Percentiles rank a stretch among this genome's conserved stretches.
Evolutionary conservation across 495 filamentous ascomycete genomes (phyloP).

Genomic region (Penicillium desertorum): DNA sequence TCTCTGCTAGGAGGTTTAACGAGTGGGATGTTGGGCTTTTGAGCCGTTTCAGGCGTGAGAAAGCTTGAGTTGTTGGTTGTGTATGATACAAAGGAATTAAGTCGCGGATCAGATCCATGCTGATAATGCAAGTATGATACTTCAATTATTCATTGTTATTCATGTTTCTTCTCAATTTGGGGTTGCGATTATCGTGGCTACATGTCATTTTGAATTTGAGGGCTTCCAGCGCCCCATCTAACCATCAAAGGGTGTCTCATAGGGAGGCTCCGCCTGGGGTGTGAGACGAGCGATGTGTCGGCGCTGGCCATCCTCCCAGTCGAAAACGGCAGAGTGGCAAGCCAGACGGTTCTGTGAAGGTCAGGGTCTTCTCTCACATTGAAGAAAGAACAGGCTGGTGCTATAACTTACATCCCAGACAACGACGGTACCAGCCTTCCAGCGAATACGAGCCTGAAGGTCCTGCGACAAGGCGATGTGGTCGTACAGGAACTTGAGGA

Average conservation of each 20-base stretch:
- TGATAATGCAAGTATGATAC: not conserved
- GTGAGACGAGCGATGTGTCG: slow-evolving; percentile 82
- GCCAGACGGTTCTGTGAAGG: slow-evolving; percentile 64
- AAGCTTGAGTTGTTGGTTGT: slow-evolving; percentile 3
- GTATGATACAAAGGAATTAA: not conserved
- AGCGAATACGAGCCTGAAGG: slow-evolving; percentile 58
- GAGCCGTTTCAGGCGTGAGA: slow-evolving; percentile 36
- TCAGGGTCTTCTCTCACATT: slow-evolving; percentile 6
- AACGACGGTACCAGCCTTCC: slow-evolving; percentile 57
- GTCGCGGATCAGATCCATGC: not conserved
- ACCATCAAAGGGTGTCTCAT: slow-evolving; percentile 57
- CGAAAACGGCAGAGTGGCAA: slow-evolving; percentile 72
- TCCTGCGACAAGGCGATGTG: slow-evolving; percentile 61
- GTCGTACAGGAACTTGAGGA: slow-evolving; percentile 66
- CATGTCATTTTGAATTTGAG: not conserved
- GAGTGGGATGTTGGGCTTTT: slow-evolving; percentile 69
- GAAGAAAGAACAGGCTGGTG: not conserved
- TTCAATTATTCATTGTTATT: not conserved
- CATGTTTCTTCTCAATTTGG: not conserved
- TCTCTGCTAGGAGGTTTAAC: slow-evolving; percentile 54
- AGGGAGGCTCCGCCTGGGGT: slow-evolving; percentile 76
- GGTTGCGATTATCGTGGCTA: not conserved
- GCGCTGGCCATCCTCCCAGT: slow-evolving; percentile 78
- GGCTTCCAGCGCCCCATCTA: slow-evolving; percentile 25
- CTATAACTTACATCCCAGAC: slow-evolving; percentile 58